Base-by-base conservation (phyloP, 345 rosid genomes). In the Stellera chamaejasme region DNA sequence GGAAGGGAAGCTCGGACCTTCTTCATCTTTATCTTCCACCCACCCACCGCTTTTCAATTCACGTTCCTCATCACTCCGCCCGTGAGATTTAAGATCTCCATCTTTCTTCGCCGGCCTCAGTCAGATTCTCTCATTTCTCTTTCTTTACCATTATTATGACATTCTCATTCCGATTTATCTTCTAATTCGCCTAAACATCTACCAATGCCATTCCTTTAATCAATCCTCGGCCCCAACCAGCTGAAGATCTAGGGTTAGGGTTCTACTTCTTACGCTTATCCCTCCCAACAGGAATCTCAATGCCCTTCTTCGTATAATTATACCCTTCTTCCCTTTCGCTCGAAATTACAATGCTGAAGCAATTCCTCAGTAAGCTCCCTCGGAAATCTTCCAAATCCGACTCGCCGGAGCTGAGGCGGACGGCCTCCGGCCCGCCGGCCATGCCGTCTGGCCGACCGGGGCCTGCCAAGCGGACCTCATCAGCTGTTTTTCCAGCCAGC, bases 401-500 rank as follows among this genome's bases (percentile, higher is more conserved):
- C 44, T 56, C 80, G 11, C 68, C 75, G 2, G 91, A 80, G 63
- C 63, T 60, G 25, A 58, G 68, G 61, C 76, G 79, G 69, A 9
- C 69, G 10, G 79, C 71, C 43, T 73, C 84, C 1, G 64, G 53
- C 69, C 54, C 65, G 16, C 13, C 50, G 25, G 26, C 48, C 10
- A 27, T 79, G 0, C 72, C 71, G 1, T 66, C 75, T 27, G 80
- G 66, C 58, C 70, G 73, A 55, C 76, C 86, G 47, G 71, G 64
- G 27, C 69, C 59, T 13, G 73, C 62, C 12, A 86, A 82, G 62
- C 79, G 95, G 48, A 76, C 85, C 23, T 86, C 95, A 0, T 87
- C 92, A 0, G 88, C 79, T 3, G 92, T 90, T 45, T 90, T 84
- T 58, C 92, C 95, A 1, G 82, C 87, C 10, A 86, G 84, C 43